Conservation (phyloP, 164 flowering plant species). For the Nelumbo lutea region DNA sequence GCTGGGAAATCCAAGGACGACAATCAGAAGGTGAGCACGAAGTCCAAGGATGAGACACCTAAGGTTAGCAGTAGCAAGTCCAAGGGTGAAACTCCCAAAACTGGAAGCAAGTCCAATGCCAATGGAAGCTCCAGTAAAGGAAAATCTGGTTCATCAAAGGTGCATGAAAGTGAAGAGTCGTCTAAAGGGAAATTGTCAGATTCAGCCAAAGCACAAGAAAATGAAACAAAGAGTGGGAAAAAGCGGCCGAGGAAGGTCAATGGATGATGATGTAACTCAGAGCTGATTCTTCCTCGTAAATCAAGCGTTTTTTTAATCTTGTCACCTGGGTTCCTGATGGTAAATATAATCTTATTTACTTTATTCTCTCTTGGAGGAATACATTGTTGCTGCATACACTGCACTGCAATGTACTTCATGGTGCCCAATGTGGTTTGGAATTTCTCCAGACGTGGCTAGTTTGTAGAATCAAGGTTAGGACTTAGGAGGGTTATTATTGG, state of each 20-base stretch:
- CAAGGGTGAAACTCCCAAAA: conserved; percentile 9
- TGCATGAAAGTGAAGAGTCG: conserved; percentile 11
- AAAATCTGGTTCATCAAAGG: conserved; percentile 12
- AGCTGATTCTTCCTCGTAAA: background rate
- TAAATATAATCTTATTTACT: conserved; percentile 1
- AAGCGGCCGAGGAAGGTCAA: conserved; percentile 35
- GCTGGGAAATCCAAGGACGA: conserved; percentile 11
- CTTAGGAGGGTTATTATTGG: background rate
- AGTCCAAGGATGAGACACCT: conserved; percentile 12
- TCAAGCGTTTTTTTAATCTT: background rate
- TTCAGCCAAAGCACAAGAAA: conserved; percentile 30
- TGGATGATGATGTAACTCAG: conserved; percentile 9
- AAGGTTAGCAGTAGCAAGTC: conserved; percentile 9
- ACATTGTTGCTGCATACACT: background rate
- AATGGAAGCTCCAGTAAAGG: conserved; percentile 19
- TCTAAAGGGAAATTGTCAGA: conserved; percentile 27
- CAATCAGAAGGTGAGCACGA: conserved; percentile 8
- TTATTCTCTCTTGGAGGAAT: background rate
- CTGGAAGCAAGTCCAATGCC: conserved; percentile 9
- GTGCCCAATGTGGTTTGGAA: conserved; percentile 5
- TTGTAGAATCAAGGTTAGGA: conserved; percentile 8
- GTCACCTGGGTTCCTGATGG: background rate
- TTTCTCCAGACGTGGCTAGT: background rate
- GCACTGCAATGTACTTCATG: background rate
- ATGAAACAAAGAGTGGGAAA: conserved; percentile 36